Evolutionary conservation across 108 stramenopile species (phyloP).

Genomic region (Mediolabrus comicus): DNA sequence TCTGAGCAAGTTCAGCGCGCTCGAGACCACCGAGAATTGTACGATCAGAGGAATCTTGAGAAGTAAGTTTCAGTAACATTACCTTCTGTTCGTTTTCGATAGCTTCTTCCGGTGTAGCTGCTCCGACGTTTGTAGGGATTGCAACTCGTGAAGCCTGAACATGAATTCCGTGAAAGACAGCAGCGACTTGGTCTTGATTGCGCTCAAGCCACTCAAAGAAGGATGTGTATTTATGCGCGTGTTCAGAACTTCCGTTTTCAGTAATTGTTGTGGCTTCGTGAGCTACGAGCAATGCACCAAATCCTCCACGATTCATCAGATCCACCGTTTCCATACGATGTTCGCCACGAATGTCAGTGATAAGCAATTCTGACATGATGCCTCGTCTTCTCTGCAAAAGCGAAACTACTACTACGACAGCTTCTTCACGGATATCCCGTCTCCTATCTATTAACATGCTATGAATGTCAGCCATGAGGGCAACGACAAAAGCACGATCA

Average conservation of each 20-base stretch:
- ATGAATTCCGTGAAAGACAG: constrained; percentile 72
- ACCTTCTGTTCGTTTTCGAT: constrained; percentile 80
- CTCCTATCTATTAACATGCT: constrained; percentile 57
- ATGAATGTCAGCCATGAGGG: constrained; percentile 72
- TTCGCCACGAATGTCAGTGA: constrained; percentile 62
- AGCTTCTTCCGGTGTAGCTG: constrained; percentile 66
- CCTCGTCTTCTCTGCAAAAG: constrained; percentile 63
- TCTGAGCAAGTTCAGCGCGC: constrained; percentile 69
- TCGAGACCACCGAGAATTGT: constrained; percentile 78
- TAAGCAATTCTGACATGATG: constrained; percentile 77
- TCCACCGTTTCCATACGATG: constrained; percentile 69
- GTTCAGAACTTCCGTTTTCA: constrained; percentile 41
- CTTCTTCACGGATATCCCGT: constrained; percentile 56
- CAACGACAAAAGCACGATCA: constrained; percentile 64
- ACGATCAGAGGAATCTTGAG: constrained; percentile 71
- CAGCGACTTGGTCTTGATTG: constrained; percentile 58
- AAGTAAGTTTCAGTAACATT: constrained; percentile 64
- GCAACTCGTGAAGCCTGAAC: constrained; percentile 49
- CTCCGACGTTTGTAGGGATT: constrained; percentile 48
- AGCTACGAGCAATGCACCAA: constrained; percentile 74
- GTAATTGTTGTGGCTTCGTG: constrained; percentile 70
- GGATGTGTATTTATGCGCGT: constrained; percentile 48
- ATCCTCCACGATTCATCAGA: constrained; percentile 83
- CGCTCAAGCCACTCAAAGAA: constrained; percentile 86
- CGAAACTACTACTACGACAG: constrained; percentile 62